Evolutionary conservation across 2,329 filamentous ascomycete species (phyloP).

Genomic region (Endothia cerciana): DNA sequence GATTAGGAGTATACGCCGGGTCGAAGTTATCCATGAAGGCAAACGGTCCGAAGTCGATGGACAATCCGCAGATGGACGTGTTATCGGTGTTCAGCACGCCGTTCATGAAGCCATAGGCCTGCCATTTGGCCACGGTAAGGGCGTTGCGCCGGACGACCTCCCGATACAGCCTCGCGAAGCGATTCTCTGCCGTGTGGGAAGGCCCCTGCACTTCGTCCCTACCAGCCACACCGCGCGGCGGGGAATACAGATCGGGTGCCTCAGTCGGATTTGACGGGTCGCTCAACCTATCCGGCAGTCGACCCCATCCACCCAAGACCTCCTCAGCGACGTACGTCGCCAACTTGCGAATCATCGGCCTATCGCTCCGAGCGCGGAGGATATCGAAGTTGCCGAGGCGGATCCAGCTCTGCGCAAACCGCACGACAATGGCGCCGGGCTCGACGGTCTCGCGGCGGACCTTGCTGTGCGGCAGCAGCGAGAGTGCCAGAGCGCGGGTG

Average conservation of each 20-base stretch:
- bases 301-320: slow-evolving; percentile 85
- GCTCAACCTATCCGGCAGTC: slow-evolving; percentile 66
- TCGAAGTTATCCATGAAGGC: slow-evolving; percentile 98
- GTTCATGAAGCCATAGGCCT: slow-evolving; percentile 99
- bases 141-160: slow-evolving; percentile 88
- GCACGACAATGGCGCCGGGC: slow-evolving; percentile 87
- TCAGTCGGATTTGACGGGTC: slow-evolving; percentile 54
- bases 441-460: slow-evolving; percentile 75
- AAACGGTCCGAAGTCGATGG: slow-evolving; percentile 94
- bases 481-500: slow-evolving; percentile 84
- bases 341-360: slow-evolving; percentile 71
- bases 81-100: slow-evolving; percentile 98
- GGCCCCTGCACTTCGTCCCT: slow-evolving; percentile 68
- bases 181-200: slow-evolving; percentile 73
- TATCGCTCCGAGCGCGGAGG: slow-evolving; percentile 79
- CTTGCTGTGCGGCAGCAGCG: slow-evolving; percentile 70
- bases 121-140: slow-evolving; percentile 87
- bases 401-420: slow-evolving; percentile 91
- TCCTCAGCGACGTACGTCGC: slow-evolving; percentile 86
- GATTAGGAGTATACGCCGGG: slow-evolving; percentile 91
- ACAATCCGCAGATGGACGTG: slow-evolving; percentile 86
- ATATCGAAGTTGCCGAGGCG: slow-evolving; percentile 96
- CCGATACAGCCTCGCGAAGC: slow-evolving; percentile 84
- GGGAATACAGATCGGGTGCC: slow-evolving; percentile 43
- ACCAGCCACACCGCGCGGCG: slow-evolving; percentile 53